A percentile compares a stretch with the other conserved stretches of the same genome.
Conservation (phyloP, 2,329 filamentous ascomycete species). For the Alternaria metachromatica region DNA sequence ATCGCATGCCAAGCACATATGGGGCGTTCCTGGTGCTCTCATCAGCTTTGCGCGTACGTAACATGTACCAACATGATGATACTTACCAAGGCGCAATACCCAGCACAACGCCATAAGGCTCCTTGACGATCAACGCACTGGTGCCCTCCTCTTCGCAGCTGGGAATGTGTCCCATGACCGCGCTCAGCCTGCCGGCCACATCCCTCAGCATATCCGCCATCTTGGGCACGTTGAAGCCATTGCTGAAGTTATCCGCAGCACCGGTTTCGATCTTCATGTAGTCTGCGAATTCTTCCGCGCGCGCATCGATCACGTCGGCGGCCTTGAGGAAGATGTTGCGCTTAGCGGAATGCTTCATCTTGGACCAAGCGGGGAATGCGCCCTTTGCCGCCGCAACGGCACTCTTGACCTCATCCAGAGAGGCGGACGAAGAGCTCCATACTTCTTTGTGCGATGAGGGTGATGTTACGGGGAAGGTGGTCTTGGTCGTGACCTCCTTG, state of each 20-base stretch:
- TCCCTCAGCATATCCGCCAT: conserved; percentile 58
- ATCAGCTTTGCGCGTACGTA: neutral
- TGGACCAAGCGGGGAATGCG: conserved; percentile 74
- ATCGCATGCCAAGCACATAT: conserved; percentile 52
- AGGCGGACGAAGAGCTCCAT: conserved; percentile 64
- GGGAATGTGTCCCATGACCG: conserved; percentile 59
- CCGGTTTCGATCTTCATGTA: conserved; percentile 69
- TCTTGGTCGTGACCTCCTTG: conserved; percentile 55
- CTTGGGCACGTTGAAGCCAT: conserved; percentile 50
- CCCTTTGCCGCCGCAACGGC: conserved; percentile 67
- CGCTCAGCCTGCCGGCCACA: conserved; percentile 58
- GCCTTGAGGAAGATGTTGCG: conserved; percentile 75
- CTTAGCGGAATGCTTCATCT: conserved; percentile 65
- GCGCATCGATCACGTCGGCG: conserved; percentile 67
- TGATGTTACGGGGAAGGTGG: conserved; percentile 63
- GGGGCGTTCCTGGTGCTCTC: conserved; percentile 59
- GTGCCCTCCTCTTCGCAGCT: conserved; percentile 57
- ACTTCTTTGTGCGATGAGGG: conserved; percentile 62
- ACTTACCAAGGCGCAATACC: conserved; percentile 80
- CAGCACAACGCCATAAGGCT: conserved; percentile 80
- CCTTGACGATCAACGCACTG: conserved; percentile 71
- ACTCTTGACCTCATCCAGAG: conserved; percentile 61
- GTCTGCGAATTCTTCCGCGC: conserved; percentile 65
- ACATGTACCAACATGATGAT: neutral
- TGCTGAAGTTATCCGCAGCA: conserved; percentile 49